Percentiles rank a stretch among this genome's conserved stretches.
These are phyloP conservation scores for Oxyria digyna DNA, from an alignment of 148 eudicot species.

Conservation along the genomic window DNA sequence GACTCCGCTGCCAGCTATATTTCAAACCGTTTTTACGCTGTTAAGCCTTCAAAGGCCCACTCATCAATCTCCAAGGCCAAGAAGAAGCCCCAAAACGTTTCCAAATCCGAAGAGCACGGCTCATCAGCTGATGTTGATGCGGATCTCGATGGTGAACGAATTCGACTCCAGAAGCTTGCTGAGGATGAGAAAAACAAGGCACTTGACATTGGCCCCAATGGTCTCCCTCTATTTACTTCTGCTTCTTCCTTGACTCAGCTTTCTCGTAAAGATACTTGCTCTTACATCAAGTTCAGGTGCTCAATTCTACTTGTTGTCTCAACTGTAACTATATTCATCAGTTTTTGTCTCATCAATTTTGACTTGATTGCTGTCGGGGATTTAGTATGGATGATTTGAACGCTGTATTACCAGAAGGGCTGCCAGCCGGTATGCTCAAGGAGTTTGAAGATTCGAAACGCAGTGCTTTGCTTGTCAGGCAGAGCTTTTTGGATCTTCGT, in stretches of 20 bases:
- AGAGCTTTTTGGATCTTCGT: constrained; percentile 79
- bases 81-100: constrained; percentile 18
- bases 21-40: constrained; percentile 17
- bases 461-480: constrained; percentile 54
- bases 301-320: background rate
- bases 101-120: constrained; percentile 18
- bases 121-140: constrained; percentile 18
- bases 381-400: constrained; percentile 47
- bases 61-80: constrained; percentile 18
- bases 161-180: constrained; percentile 29
- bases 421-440: constrained; percentile 67
- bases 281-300: constrained; percentile 69
- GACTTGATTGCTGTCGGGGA: background rate
- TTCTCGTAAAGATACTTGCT: constrained; percentile 30
- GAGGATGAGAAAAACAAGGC: constrained; percentile 56
- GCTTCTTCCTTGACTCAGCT: constrained; percentile 38
- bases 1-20: background rate
- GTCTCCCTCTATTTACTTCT: constrained; percentile 52
- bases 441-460: constrained; percentile 79
- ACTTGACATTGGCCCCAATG: constrained; percentile 81
- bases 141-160: constrained; percentile 25
- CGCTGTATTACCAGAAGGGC: constrained; percentile 68
- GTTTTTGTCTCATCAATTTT: background rate
- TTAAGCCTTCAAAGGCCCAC: constrained; percentile 32
- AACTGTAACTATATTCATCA: background rate